phyloP scores from a whole-genome alignment of 768 basidiomycete genomes.

The Podaxis pistillaris region DNA sequence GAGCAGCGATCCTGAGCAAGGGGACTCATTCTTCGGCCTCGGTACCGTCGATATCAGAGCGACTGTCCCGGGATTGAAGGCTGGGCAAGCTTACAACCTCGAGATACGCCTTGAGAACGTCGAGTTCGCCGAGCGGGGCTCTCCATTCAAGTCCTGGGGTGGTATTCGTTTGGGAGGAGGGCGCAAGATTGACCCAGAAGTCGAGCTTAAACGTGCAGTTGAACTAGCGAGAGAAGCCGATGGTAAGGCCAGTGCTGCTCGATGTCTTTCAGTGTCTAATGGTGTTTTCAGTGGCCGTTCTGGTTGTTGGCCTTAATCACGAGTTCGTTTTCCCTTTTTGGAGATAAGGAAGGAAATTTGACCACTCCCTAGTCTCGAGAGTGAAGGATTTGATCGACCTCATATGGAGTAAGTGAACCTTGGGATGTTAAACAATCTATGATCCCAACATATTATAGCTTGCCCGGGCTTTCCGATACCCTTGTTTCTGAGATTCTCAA shows the following conservation, averaged over 20 bases:
- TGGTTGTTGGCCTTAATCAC: conserved; percentile 55
- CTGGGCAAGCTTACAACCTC: conserved; percentile 39
- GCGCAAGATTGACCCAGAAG: conserved; percentile 32
- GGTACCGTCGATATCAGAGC: conserved; percentile 39
- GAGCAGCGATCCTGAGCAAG: conserved; percentile 35
- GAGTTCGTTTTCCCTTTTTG: conserved; percentile 33
- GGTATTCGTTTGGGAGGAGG: conserved; percentile 37
- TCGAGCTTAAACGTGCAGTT: conserved; percentile 40
- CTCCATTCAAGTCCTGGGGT: conserved; percentile 38
- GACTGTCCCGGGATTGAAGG: conserved; percentile 36
- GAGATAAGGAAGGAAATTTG: neutral
- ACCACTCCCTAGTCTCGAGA: conserved; percentile 37
- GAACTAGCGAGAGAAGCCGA: conserved; percentile 38
- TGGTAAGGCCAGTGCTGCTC: conserved; percentile 24
- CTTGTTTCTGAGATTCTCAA: conserved; percentile 47
- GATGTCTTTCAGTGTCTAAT: neutral
- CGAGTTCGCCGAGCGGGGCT: conserved; percentile 32
- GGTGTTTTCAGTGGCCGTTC: conserved; percentile 33
- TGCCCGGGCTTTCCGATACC: conserved; percentile 50
- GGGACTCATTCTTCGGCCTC: conserved; percentile 41
- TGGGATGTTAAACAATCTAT: neutral
- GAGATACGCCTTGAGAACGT: conserved; percentile 35
- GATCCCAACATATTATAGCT: conserved; percentile 22
- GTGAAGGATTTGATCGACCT: conserved; percentile 58
- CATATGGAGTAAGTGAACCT: conserved; percentile 35